phyloP scores from a whole-genome alignment of 768 basidiomycete genomes.

The Scleroderma bovista region DNA sequence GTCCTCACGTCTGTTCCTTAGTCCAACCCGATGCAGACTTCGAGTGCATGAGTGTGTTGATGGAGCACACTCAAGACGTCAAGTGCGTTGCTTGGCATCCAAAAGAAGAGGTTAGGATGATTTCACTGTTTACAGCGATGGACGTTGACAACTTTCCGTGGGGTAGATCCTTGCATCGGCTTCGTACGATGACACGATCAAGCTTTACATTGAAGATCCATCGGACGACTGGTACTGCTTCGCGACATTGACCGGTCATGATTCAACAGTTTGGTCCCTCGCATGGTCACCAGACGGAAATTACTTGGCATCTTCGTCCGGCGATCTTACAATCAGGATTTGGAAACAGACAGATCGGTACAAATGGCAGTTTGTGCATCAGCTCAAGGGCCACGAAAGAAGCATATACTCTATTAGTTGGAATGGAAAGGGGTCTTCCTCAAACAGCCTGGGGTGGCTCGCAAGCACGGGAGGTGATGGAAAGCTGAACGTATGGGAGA shows the following conservation, averaged over 20 bases:
- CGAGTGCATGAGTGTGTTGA: conserved; percentile 90
- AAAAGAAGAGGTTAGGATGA: conserved; percentile 69
- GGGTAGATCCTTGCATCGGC: conserved; percentile 88
- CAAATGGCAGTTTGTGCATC: conserved; percentile 57
- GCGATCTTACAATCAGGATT: conserved; percentile 76
- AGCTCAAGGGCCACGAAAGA: conserved; percentile 62
- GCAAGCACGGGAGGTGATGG: conserved; percentile 88
- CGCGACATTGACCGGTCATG: conserved; percentile 72
- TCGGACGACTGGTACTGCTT: conserved; percentile 93
- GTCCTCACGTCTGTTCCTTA: conserved; percentile 23
- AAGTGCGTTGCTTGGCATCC: conserved; percentile 97
- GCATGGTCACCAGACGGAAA: conserved; percentile 73
- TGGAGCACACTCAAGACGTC: conserved; percentile 97
- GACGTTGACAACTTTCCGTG: conserved; percentile 5
- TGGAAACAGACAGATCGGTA: conserved; percentile 68
- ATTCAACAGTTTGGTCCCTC: conserved; percentile 88
- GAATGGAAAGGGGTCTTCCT: conserved; percentile 40
- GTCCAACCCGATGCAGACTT: conserved; percentile 91
- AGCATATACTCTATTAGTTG: conserved; percentile 81
- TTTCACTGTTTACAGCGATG: background rate
- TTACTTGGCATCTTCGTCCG: conserved; percentile 84
- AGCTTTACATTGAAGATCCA: conserved; percentile 89
- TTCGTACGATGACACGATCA: conserved; percentile 96
- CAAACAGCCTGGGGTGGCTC: conserved; percentile 63
- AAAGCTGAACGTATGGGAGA: conserved; percentile 71